These are phyloP conservation scores for Eremochloa ophiuroides DNA, from an alignment of 176 grass and related monocot species.

Conservation along the genomic window DNA sequence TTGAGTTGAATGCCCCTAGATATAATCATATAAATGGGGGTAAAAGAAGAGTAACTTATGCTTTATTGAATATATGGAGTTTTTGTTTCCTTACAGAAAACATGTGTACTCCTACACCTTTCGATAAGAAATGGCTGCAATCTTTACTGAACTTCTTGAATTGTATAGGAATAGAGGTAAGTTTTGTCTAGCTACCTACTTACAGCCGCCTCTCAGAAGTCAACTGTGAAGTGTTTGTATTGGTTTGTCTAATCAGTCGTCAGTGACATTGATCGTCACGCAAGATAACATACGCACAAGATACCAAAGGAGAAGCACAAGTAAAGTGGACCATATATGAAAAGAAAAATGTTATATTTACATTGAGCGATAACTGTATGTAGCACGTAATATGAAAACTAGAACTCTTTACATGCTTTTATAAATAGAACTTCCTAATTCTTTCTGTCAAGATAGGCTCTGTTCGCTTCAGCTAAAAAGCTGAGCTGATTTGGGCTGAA, in stretches of 20 bases:
- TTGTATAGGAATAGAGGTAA: neutral
- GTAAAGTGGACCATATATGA: neutral
- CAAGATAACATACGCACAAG: neutral
- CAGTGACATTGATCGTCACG: neutral
- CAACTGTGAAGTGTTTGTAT: neutral
- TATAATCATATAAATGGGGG: neutral
- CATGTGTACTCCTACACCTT: neutral
- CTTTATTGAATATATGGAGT: neutral
- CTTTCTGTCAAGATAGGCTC: too few relatives aligned
- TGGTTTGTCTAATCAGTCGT: neutral
- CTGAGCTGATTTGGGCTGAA: too few relatives aligned
- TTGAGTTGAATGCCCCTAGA: neutral
- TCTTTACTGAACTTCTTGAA: neutral
- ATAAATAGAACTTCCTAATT: neutral
- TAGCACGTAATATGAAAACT: neutral
- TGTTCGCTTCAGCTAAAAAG: too few relatives aligned
- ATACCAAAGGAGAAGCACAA: neutral
- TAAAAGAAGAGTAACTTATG: neutral
- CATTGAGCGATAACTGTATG: neutral
- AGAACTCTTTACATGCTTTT: neutral
- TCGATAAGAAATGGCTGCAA: neutral
- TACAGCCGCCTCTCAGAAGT: too few relatives aligned
- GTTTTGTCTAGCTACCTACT: neutral
- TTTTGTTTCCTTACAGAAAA: neutral
- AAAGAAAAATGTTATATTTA: neutral